Evolutionary conservation across 176 grass and related monocot species (phyloP).

Genomic region (Juncus effusus): DNA sequence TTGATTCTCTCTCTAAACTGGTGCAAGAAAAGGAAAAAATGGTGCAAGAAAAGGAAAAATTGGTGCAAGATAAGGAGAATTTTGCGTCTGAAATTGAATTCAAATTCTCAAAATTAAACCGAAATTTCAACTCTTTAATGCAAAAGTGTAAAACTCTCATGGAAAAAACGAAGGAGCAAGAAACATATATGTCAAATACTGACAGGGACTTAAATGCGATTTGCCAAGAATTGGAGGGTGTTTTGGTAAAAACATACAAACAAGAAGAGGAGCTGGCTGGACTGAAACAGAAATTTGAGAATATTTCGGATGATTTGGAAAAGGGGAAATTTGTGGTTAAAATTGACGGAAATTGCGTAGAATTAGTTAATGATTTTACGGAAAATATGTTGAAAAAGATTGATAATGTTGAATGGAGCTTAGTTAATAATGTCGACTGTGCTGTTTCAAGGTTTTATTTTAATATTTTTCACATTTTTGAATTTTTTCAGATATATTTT

Average conservation of each 20-base stretch:
- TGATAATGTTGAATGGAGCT: conserved; percentile 26
- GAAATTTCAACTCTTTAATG: conserved; percentile 23
- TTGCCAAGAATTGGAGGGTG: conserved; percentile 17
- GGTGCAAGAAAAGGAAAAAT: conserved; percentile 18
- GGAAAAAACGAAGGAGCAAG: conserved; percentile 29
- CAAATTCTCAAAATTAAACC: conserved; percentile 21
- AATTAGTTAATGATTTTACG: conserved; percentile 22
- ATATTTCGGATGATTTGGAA: conserved; percentile 12
- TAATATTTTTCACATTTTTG: conserved; percentile 1
- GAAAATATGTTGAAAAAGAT: conserved; percentile 21
- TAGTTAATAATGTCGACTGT: conserved; percentile 34
- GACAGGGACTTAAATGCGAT: conserved; percentile 19
- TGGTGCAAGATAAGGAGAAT: not conserved
- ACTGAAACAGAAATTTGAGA: conserved; percentile 26
- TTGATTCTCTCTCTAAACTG: conserved; percentile 21
- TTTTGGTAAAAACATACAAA: conserved; percentile 16
- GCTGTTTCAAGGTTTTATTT: conserved; percentile 32
- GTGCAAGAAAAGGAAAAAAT: not conserved
- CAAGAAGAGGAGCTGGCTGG: conserved; percentile 24
- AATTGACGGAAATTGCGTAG: conserved; percentile 15
- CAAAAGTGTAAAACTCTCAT: conserved; percentile 15
- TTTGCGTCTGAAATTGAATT: conserved; percentile 18
- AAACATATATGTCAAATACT: conserved; percentile 25
- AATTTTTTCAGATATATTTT: not conserved
- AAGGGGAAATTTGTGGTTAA: conserved; percentile 14